phyloP scores from a whole-genome alignment of 2,329 filamentous ascomycete species.

The Esteya vermicola region DNA sequence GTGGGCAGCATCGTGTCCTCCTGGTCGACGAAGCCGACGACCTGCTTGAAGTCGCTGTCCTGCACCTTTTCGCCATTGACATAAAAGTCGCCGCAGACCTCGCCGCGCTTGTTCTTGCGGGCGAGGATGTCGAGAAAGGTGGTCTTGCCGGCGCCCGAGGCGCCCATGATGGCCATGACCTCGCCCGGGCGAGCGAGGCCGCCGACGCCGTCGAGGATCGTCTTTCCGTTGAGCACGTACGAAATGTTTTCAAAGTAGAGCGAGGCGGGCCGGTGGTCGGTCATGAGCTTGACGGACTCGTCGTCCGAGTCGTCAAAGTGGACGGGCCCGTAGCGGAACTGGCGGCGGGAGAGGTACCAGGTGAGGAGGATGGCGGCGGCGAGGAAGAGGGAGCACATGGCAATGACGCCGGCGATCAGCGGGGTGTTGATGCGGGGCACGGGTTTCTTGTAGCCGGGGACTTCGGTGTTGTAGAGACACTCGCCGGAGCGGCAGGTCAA shows the following conservation, averaged over 20 bases:
- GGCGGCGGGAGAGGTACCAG: constrained; percentile 78
- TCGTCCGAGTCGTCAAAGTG: constrained; percentile 82
- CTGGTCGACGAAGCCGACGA: constrained; percentile 95
- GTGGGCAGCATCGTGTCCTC: constrained; percentile 96
- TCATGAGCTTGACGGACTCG: constrained; percentile 72
- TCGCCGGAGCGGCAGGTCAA: constrained; percentile 75
- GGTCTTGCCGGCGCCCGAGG: constrained; percentile 93
- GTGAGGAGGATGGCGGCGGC: constrained; percentile 71
- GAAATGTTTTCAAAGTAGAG: constrained; percentile 79
- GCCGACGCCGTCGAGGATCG: constrained; percentile 66
- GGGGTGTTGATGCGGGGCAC: constrained; percentile 95
- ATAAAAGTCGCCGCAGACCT: constrained; percentile 66
- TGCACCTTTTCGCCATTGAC: constrained; percentile 85
- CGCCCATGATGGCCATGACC: constrained; percentile 93
- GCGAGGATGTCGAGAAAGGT: constrained; percentile 94
- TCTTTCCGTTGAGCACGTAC: constrained; percentile 76
- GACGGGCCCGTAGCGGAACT: constrained; percentile 56
- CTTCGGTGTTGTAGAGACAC: constrained; percentile 82
- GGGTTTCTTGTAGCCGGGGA: constrained; percentile 78
- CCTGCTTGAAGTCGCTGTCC: constrained; percentile 74
- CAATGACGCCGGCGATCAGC: constrained; percentile 86
- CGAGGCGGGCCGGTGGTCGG: constrained; percentile 80
- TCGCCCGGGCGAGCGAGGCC: constrained; percentile 92
- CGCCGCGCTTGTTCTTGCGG: constrained; percentile 88
- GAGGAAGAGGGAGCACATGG: constrained; percentile 64